Evolutionary conservation across 768 basidiomycete genomes (phyloP), one percentile per base, ranked within the genome.

Genomic region (Gloeostereum incarnatum): DNA sequence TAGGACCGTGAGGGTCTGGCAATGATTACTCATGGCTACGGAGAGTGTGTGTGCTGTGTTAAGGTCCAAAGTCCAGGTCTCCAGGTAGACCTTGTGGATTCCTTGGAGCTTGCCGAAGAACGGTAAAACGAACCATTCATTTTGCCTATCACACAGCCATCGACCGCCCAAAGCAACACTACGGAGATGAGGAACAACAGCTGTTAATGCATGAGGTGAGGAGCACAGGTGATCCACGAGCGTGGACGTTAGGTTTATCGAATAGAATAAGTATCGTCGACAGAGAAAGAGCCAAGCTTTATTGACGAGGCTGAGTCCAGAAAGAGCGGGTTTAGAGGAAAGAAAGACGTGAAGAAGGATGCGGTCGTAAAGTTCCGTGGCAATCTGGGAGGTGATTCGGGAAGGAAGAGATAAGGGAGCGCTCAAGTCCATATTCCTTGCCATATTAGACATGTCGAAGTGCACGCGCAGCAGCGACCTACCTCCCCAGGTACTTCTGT

Each of bases 1-100:
- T 73, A 41, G 66, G 49, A 45, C 73, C 66, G 43, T 71, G 62
- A 44, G 60, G 63, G 47, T 77, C 65, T 17, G 75, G 72, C 22
- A 73, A 24, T 52, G 6, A n/a, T 27, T 42, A 26, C 49, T 45
- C 67, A 73, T 10, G 69, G 67, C 41, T 70, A 65, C 26, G 64
- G 68, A 49, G 65, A 60, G 43, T 60, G 58, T 36, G 69, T 65
- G 42, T 78, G 70, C 1, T 72, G 65, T 26, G 43, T 44, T 18
- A 35, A 45, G 45, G 25, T 40, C 45, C 52, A 53, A 50, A 38
- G 44, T 53, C 51, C 49, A 53, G n/a, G 49, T 49, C 40, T 53
- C 51, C 43, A 58, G 31, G 18, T 48, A 40, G 10, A 58, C 43
- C 23, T 46, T 46, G 33, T 41, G 50, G 33, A 49, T 25, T 18